Evolutionary conservation across 768 basidiomycete genomes (phyloP).

Genomic region (Boletus rubroflammeus): DNA sequence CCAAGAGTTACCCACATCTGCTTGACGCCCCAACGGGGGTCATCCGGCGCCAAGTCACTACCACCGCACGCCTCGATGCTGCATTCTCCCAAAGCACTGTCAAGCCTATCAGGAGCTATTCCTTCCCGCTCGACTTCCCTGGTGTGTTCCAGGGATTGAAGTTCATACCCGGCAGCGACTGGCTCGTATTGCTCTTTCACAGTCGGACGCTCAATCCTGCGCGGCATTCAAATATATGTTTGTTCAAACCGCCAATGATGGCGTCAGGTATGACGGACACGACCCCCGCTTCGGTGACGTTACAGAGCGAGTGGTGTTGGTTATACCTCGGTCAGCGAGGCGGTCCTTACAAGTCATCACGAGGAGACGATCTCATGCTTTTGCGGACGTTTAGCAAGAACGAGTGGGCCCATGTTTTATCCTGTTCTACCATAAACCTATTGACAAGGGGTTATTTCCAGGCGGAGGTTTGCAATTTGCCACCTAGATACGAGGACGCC

Average conservation of each 20-base stretch:
- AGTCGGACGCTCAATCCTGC: conserved; percentile 28
- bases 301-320: conserved; percentile 33
- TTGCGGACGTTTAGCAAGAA: conserved; percentile 27
- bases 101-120: conserved; percentile 19
- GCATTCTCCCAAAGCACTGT: conserved; percentile 16
- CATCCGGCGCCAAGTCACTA: conserved; percentile 26
- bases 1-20: conserved; percentile 26
- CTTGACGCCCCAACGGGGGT: conserved; percentile 11
- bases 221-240: conserved; percentile 29
- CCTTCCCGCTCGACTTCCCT: conserved; percentile 30
- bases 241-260: conserved; percentile 20
- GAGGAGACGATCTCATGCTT: conserved; percentile 28
- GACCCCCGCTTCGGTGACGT: conserved; percentile 16
- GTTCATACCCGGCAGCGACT: conserved; percentile 29
- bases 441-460: not conserved
- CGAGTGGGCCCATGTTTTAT: conserved; percentile 12
- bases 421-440: not conserved
- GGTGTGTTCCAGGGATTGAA: conserved; percentile 31
- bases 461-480: conserved; percentile 26
- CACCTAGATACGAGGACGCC: conserved; percentile 26
- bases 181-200: conserved; percentile 32
- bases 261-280: not conserved
- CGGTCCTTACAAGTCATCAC: conserved; percentile 31
- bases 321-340: conserved; percentile 18
- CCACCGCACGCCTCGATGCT: conserved; percentile 21